Percentiles rank a stretch among this genome's conserved stretches.
Evolutionary conservation across 257 asterid species (phyloP).

Genomic region (Salvia rosmarinus): DNA sequence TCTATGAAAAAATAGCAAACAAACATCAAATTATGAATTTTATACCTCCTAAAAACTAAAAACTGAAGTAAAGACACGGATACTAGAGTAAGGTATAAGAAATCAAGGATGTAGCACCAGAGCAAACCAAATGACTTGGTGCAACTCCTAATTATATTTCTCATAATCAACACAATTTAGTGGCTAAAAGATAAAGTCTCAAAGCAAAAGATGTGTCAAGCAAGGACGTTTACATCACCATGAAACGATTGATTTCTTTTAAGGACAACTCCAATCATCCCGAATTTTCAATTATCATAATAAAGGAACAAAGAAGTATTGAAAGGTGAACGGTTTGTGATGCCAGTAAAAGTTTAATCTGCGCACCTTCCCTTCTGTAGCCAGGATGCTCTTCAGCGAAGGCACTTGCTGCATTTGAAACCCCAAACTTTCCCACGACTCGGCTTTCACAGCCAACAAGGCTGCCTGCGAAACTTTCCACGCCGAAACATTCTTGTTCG

Average conservation of each 20-base stretch:
- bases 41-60: neutral
- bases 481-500: constrained; percentile 59
- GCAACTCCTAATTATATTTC: neutral
- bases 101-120: neutral
- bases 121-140: neutral
- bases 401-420: constrained; percentile 82
- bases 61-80: neutral
- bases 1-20: constrained; percentile 41
- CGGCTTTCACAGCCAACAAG: constrained; percentile 53
- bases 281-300: neutral
- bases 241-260: neutral
- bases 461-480: constrained; percentile 92
- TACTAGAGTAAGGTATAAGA: neutral
- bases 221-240: neutral
- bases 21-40: constrained; percentile 25
- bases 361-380: constrained; percentile 76
- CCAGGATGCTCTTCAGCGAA: constrained; percentile 56
- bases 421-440: constrained; percentile 89
- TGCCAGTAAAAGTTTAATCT: neutral
- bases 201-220: neutral
- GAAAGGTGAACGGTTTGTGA: neutral
- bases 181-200: constrained; percentile 1
- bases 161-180: neutral
- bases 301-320: neutral
- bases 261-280: neutral